Evolutionary conservation across 2,329 filamentous ascomycete species (phyloP), one percentile per base, ranked within the genome.

Genomic region (Peltaster fructicola): DNA sequence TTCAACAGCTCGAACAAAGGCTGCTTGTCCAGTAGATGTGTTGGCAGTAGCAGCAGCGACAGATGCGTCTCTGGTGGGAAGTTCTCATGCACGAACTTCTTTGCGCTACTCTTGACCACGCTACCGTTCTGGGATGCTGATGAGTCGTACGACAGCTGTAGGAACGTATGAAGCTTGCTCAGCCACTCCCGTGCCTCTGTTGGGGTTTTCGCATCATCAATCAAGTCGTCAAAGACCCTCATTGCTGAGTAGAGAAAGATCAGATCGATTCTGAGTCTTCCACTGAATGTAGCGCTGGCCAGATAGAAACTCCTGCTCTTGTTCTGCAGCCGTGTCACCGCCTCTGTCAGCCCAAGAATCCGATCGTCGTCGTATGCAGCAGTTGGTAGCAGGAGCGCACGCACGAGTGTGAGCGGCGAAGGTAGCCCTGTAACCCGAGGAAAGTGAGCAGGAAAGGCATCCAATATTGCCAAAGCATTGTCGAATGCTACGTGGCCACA

Each of bases 271-370:
- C 74, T 62, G 6, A 81, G 52, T 13, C 68, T 61, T 2, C 73
- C 73, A 18, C 67, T 60, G 34, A 82, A 81, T 0, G 69, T 65
- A 0, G 69, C 65, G 33, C 71, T 77, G 0, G 74, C 76, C 5
- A 81, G 53, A 35, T 76, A 78, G 44, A 81, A 80, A 37, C 73
- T 79, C 23, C 73, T 61, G 36, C 73, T 80, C 41, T 80, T 80
- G 27, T 54, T 57, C 24, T 59, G 51, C 6, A 80, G 50, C 5
- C 67, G 60, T 1, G 40, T 36, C 1, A 73, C 63, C 1, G 72
- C 69, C 33, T 75, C 64, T 15, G 57, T 48, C 5, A 79, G 53
- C 0, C 68, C 71, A 3, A 47, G 35, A 8, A 78, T 56, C 4
- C 70, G 63, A 8, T 56, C 50, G 24, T 62, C 56, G 29, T 77